Evolutionary conservation across 2,329 filamentous ascomycete species (phyloP), one percentile per base, ranked within the genome.

Genomic region (Camillea tinctor): DNA sequence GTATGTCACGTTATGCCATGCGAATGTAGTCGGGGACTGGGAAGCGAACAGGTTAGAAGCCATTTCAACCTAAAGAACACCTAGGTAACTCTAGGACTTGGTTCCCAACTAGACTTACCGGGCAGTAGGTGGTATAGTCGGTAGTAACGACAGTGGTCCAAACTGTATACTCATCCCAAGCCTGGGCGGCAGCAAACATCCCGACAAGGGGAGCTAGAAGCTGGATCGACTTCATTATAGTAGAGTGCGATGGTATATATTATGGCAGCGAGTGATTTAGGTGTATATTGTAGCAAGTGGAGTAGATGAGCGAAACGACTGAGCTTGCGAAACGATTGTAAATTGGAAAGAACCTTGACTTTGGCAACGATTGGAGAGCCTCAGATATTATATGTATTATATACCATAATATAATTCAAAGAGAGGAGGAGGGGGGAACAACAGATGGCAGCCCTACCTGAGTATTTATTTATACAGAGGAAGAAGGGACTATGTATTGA

Each of bases 91-190:
- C 49, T n/a, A n/a, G 56, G 48, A 23, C 22, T 15, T 50, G 19
- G 48, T 56, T 57, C 21, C 44, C 24, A 50, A 73, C n/a, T n/a
- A n/a, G n/a, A n/a, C 75, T 67, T 73, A 80, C 77, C 21, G 79
- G 78, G 66, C 79, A 81, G 70, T 74, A 79, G 30, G 77, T 80
- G 24, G 76, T 75, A 66, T 75, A 80, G 59, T 72, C 72, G 4
- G 73, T 75, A 52, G 73, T 72, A 54, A 76, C 66, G 52, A 77
- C 73, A n/a, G 77, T 79, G 22, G 76, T 76, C 62, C 68, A 72
- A 57, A 65, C 66, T 9, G 66, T 71, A 57, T 58, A 66, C 57
- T 67, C 57, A 22, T 58, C 70, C 66, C 64, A 67, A 52, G 72
- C 71, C 44, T 67, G 60, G 24, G 64, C 70, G 24, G 63, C 61